phyloP scores from a whole-genome alignment of 179 eudicot species.

The Heliamphora ciliata region DNA sequence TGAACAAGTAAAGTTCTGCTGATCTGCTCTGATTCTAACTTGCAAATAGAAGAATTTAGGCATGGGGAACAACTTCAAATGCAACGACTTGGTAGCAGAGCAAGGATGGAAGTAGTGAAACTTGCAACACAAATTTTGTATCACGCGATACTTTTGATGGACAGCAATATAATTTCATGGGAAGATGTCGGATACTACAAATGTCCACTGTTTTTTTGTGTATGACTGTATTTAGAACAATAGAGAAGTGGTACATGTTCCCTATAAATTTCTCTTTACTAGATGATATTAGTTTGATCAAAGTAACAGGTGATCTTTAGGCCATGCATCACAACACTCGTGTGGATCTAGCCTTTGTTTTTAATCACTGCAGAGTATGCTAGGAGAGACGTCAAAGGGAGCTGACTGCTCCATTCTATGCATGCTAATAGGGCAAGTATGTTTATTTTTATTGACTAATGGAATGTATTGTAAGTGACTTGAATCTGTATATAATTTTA shows the following conservation, averaged over 20 bases:
- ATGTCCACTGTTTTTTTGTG: neutral
- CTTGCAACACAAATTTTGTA: neutral
- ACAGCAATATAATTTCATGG: neutral
- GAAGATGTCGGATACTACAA: neutral
- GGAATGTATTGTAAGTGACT: neutral
- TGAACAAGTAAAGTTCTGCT: neutral
- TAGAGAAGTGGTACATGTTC: neutral
- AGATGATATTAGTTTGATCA: no score
- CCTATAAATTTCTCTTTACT: neutral
- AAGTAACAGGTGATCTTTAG: neutral
- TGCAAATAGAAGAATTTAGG: neutral
- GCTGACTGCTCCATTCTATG: neutral
- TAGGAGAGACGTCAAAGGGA: neutral
- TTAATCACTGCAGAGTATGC: neutral
- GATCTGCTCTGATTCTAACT: neutral
- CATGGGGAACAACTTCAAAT: neutral
- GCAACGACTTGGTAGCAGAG: neutral
- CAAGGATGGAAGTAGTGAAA: neutral
- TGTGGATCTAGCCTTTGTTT: neutral
- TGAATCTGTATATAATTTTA: conserved; percentile 3
- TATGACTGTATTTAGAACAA: neutral
- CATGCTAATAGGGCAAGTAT: neutral
- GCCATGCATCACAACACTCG: neutral
- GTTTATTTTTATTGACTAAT: neutral
- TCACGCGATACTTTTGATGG: neutral